Evolutionary conservation across 2,329 filamentous ascomycete genomes (phyloP).

Genomic region (Botrytis squamosa): DNA sequence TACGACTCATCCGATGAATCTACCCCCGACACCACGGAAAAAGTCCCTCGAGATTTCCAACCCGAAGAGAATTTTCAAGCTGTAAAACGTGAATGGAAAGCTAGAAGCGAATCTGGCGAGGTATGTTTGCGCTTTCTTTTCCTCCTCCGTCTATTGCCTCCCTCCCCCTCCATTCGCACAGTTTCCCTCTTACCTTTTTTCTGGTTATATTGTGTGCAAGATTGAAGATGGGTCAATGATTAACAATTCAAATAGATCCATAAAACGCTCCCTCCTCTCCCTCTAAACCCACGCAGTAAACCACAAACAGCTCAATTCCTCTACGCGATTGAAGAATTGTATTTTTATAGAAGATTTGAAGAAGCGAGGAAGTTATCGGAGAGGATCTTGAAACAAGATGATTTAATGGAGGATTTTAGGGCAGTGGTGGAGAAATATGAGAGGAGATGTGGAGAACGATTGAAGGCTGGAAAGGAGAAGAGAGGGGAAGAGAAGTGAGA

Average conservation of each 20-base stretch:
- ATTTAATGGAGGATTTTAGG: slow-evolving; percentile 32
- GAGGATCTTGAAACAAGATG: slow-evolving; percentile 27
- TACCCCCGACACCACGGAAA: neutral
- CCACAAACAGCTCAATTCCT: slow-evolving; percentile 36
- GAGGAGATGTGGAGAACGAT: slow-evolving; percentile 27
- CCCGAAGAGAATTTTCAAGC: slow-evolving; percentile 36
- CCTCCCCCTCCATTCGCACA: too few species aligned
- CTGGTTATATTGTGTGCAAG: neutral
- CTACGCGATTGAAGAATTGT: slow-evolving; percentile 40
- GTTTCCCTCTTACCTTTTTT: neutral
- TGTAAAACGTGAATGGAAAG: slow-evolving; percentile 31
- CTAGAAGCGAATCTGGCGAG: slow-evolving; percentile 37
- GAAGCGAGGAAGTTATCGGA: slow-evolving; percentile 31
- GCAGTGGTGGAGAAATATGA: slow-evolving; percentile 31
- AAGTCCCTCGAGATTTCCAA: slow-evolving; percentile 38
- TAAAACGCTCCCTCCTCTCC: slow-evolving; percentile 31
- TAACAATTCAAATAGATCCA: slow-evolving; percentile 28
- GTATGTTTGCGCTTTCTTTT: slow-evolving; percentile 24
- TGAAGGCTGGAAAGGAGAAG: neutral
- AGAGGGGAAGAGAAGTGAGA: neutral
- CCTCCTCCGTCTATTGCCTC: neutral
- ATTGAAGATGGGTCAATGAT: neutral
- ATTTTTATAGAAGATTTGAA: slow-evolving; percentile 36
- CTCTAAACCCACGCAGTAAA: slow-evolving; percentile 35
- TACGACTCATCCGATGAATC: slow-evolving; percentile 43